A percentile compares a stretch with the other conserved stretches of the same genome.
These are phyloP conservation scores for Fusarium phyllophilum DNA, from an alignment of 2,329 filamentous ascomycete species.

Conservation along the genomic window DNA sequence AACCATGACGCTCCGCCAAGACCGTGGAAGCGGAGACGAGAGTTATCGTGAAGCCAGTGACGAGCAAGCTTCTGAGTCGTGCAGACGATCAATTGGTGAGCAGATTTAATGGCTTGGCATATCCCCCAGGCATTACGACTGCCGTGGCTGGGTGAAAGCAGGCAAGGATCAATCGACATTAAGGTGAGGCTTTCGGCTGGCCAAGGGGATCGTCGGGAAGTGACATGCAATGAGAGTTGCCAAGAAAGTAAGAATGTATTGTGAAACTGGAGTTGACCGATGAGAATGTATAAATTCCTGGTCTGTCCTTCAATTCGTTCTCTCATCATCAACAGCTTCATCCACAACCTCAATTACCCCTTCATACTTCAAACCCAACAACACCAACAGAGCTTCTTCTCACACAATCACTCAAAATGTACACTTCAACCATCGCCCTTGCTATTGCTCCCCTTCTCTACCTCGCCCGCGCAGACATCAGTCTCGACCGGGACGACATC, in stretches of 20 bases:
- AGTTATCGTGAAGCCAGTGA: background rate
- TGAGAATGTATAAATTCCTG: conserved; percentile 18
- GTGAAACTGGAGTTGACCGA: background rate
- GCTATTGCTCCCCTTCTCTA: conserved; percentile 44
- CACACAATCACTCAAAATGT: conserved; percentile 39
- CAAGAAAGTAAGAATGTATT: conserved; percentile 5
- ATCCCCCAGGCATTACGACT: conserved; percentile 22
- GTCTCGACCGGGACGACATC: conserved; percentile 49
- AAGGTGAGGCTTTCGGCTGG: conserved; percentile 26
- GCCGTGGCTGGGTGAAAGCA: conserved; percentile 23
- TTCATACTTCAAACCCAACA: background rate
- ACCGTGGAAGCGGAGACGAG: background rate
- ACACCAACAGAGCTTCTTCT: background rate
- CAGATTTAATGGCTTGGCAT: conserved; percentile 11
- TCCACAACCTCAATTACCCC: background rate
- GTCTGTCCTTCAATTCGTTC: background rate
- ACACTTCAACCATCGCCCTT: conserved; percentile 44
- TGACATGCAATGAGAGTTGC: background rate
- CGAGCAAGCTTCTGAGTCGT: conserved; percentile 6
- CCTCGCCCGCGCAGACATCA: conserved; percentile 47
- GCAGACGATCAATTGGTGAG: conserved; percentile 19
- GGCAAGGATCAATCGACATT: background rate
- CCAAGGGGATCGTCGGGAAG: conserved; percentile 7
- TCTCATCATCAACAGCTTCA: background rate
- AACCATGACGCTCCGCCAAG: conserved; percentile 36